Evolutionary conservation across 306 rosid genomes (phyloP).

Genomic region (Sechiopsis laciniata): DNA sequence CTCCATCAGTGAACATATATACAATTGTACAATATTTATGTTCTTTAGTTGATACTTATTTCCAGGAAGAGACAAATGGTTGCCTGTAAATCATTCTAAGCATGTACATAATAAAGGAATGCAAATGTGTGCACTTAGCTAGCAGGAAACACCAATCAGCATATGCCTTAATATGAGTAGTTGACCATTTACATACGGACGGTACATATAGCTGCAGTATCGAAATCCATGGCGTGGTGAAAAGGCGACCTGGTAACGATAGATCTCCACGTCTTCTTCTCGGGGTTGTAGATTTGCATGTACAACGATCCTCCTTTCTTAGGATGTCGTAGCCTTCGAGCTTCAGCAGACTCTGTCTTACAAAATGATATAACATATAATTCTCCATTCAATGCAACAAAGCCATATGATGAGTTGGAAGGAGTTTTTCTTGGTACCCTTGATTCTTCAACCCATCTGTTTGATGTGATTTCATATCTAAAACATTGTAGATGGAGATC

Average conservation of each 20-base stretch:
- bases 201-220: conserved; percentile 55
- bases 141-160: conserved; percentile 5
- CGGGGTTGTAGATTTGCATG: conserved; percentile 74
- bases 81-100: conserved; percentile 3
- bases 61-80: not conserved
- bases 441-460: conserved; percentile 60
- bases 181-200: conserved; percentile 41
- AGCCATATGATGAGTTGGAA: conserved; percentile 41
- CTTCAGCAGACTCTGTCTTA: conserved; percentile 32
- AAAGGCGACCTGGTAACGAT: conserved; percentile 57
- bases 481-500: conserved; percentile 20
- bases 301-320: conserved; percentile 50
- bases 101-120: conserved; percentile 16
- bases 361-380: conserved; percentile 49
- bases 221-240: conserved; percentile 43
- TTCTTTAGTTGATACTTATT: conserved; percentile 11
- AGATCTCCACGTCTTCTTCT: conserved; percentile 69
- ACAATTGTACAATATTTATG: conserved; percentile 8
- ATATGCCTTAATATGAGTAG: conserved; percentile 6
- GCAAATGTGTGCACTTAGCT: conserved; percentile 1
- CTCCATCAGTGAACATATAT: conserved; percentile 4
- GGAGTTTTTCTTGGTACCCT: conserved; percentile 54
- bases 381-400: conserved; percentile 56
- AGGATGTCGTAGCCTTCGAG: conserved; percentile 42
- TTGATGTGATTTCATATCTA: conserved; percentile 70